These are phyloP conservation scores for Exophiala spinifera DNA, from an alignment of 2,329 filamentous ascomycete genomes.

Conservation along the genomic window DNA sequence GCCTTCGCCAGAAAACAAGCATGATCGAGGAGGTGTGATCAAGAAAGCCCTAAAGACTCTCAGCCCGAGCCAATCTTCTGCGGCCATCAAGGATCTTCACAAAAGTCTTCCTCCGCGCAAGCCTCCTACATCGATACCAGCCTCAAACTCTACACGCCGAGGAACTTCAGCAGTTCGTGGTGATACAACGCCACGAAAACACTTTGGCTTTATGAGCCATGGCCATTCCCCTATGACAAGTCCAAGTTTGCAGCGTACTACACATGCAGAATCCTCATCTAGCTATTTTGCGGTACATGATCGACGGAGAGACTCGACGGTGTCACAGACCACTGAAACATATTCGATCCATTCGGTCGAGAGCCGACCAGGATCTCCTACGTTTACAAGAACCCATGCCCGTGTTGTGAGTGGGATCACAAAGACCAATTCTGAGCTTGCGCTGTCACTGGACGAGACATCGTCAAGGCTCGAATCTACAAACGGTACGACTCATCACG, in stretches of 20 bases:
- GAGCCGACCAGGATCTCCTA: constrained; percentile 39
- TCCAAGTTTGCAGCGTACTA: constrained; percentile 17
- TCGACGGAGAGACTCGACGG: constrained; percentile 39
- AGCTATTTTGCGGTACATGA: constrained; percentile 39
- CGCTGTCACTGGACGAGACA: constrained; percentile 35
- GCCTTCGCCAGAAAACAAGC: constrained; percentile 10
- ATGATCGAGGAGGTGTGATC: constrained; percentile 24
- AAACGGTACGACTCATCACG: constrained; percentile 30
- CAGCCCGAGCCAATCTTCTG: constrained; percentile 27
- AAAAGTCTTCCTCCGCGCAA: constrained; percentile 11
- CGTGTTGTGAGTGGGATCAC: constrained; percentile 45
- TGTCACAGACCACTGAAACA: constrained; percentile 41
- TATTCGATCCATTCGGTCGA: constrained; percentile 39
- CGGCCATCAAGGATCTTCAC: constrained; percentile 22
- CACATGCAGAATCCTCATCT: constrained; percentile 15
- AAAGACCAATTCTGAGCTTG: constrained; percentile 41
- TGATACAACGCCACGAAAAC: constrained; percentile 15
- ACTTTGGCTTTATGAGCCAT: constrained; percentile 16
- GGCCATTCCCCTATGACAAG: constrained; percentile 22
- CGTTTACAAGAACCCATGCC: constrained; percentile 39
- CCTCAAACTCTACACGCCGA: constrained; percentile 9
- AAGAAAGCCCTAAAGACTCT: constrained; percentile 29
- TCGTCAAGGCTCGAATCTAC: constrained; percentile 30
- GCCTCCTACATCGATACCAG: constrained; percentile 3
- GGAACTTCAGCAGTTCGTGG: constrained; percentile 13